Conservation (phyloP, 805 yeast species). For the Brettanomyces anomalus region DNA sequence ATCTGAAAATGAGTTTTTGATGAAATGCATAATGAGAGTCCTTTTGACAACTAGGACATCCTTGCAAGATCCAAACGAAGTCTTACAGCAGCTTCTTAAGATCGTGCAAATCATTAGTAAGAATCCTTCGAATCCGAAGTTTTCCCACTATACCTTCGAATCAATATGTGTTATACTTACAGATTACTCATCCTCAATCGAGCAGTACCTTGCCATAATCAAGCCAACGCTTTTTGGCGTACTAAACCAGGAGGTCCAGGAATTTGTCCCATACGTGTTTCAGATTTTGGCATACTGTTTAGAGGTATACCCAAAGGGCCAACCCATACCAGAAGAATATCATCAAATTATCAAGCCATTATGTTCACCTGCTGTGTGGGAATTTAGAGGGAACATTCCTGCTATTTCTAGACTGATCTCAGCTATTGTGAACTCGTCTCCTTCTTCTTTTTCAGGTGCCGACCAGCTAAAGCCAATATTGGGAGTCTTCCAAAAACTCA, state of each 20-base stretch:
- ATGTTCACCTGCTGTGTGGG: constrained; percentile 90
- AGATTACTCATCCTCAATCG: constrained; percentile 29
- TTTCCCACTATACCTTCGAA: constrained; percentile 87
- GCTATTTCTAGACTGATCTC: constrained; percentile 77
- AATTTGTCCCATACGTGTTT: constrained; percentile 86
- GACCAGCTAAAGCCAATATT: constrained; percentile 62
- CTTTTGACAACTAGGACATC: constrained; percentile 63
- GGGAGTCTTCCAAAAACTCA: constrained; percentile 93
- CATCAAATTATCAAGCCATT: constrained; percentile 68
- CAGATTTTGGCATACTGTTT: constrained; percentile 79
- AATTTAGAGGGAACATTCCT: constrained; percentile 84
- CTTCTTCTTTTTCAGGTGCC: constrained; percentile 28
- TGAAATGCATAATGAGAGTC: constrained; percentile 82
- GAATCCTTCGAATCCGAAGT: constrained; percentile 94
- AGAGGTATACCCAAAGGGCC: constrained; percentile 43
- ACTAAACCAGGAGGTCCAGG: constrained; percentile 80
- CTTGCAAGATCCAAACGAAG: constrained; percentile 35
- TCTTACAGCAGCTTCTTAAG: constrained; percentile 55
- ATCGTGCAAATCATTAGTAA: constrained; percentile 65
- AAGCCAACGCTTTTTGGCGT: constrained; percentile 62
- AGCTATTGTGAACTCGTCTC: constrained; percentile 49
- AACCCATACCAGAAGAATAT: constrained; percentile 55
- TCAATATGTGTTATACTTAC: constrained; percentile 70
- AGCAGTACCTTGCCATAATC: constrained; percentile 38
- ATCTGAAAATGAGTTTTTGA: constrained; percentile 90